Conservation (phyloP, 2,329 filamentous ascomycete species). For the Fusarium sacchari region DNA sequence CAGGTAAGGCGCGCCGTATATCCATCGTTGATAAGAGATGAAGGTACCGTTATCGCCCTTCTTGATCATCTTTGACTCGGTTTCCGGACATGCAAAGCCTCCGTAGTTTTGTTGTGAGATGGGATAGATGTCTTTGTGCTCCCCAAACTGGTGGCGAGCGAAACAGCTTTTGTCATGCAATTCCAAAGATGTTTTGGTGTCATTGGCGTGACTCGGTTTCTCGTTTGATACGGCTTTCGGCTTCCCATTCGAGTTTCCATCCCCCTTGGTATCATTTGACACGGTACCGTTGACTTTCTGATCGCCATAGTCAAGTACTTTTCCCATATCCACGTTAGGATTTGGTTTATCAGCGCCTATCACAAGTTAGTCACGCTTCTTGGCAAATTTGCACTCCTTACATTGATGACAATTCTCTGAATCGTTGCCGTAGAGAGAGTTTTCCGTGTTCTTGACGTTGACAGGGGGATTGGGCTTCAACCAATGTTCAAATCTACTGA, state of each 20-base stretch:
- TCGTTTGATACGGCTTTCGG: not conserved
- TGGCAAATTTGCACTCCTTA: not conserved
- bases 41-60: not conserved
- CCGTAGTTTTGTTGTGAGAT: not conserved
- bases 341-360: not conserved
- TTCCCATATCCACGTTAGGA: rapidly evolving
- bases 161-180: not conserved
- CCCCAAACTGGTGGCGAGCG: not conserved
- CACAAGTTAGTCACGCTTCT: not conserved
- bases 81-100: not conserved
- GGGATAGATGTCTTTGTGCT: not conserved
- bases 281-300: not conserved
- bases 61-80: not conserved
- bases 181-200: not conserved
- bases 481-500: not conserved
- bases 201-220: not conserved
- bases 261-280: not conserved
- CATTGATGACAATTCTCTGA: not conserved
- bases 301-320: not conserved
- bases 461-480: not conserved
- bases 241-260: rapidly evolving
- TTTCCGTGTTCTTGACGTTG: not conserved
- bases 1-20: not conserved
- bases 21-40: not conserved
- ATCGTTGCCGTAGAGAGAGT: not conserved